Evolutionary conservation across 257 asterid species (phyloP).

Genomic region (Capsicum rhomboideum): DNA sequence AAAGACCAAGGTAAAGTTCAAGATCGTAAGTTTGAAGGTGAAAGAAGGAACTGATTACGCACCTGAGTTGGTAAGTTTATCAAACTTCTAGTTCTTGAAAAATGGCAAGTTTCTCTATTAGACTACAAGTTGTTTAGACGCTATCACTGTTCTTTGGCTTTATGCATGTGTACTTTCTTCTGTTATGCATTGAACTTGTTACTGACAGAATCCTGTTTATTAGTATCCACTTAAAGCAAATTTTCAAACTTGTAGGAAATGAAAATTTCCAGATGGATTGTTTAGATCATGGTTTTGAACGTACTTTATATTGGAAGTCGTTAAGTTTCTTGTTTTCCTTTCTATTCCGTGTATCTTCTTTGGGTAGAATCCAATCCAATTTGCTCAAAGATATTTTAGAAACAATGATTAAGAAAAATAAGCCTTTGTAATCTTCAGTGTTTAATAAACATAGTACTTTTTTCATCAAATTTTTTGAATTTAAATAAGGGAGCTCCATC

Average conservation of each 20-base stretch:
- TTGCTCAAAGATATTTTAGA: neutral
- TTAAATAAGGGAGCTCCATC: neutral
- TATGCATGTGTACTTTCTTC: neutral
- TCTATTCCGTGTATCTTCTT: neutral
- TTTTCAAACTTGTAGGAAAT: neutral
- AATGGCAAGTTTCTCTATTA: neutral
- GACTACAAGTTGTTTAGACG: neutral
- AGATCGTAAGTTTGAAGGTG: slow-evolving; percentile 43
- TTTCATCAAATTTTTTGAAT: neutral
- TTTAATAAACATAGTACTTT: neutral
- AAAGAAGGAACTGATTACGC: slow-evolving; percentile 31
- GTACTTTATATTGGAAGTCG: neutral
- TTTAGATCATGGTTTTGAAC: neutral
- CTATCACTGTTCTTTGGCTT: neutral
- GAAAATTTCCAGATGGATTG: neutral
- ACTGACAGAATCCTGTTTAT: neutral
- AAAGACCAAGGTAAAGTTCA: slow-evolving; percentile 41
- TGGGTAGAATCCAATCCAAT: neutral
- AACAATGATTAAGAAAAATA: neutral
- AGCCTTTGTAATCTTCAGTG: neutral
- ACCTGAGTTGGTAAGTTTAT: slow-evolving; percentile 44
- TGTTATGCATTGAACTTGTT: neutral
- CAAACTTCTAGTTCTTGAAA: neutral
- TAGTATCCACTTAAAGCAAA: neutral
- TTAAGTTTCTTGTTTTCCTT: neutral